phyloP scores from a whole-genome alignment of 306 rosid species.

The Lablab purpureus region DNA sequence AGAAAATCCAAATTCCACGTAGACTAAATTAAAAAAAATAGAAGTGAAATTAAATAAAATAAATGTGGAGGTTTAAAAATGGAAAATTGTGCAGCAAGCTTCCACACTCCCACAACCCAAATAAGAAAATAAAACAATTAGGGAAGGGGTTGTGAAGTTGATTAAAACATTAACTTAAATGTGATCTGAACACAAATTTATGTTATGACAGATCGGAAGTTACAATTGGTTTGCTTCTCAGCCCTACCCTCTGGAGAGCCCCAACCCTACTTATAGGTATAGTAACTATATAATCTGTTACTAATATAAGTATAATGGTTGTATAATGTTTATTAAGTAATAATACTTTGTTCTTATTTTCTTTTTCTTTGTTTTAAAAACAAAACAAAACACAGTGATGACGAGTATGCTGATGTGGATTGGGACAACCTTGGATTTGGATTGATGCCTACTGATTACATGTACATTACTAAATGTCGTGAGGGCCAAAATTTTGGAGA shows the following conservation, averaged over 20 bases:
- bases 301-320: not conserved
- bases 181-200: not conserved
- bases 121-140: not conserved
- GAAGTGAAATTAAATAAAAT: too few relatives aligned
- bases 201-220: constrained; percentile 34
- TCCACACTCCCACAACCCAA: not conserved
- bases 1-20: not conserved
- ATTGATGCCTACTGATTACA: constrained; percentile 72
- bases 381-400: constrained; percentile 45
- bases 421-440: constrained; percentile 91
- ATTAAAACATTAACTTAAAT: not conserved
- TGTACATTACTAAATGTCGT: constrained; percentile 66
- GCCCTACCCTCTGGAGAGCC: constrained; percentile 32
- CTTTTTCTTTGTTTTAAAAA: not conserved
- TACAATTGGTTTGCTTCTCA: constrained; percentile 44
- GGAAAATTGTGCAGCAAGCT: too few relatives aligned
- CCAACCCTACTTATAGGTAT: constrained; percentile 40
- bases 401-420: constrained; percentile 65
- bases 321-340: not conserved
- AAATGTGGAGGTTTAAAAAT: not conserved
- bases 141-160: not conserved
- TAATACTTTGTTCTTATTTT: not conserved
- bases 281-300: not conserved
- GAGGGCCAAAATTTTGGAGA: constrained; percentile 55
- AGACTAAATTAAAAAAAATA: too few relatives aligned